Conservation (phyloP, 148 eudicot genomes). For the Heliamphora exappendiculata region DNA sequence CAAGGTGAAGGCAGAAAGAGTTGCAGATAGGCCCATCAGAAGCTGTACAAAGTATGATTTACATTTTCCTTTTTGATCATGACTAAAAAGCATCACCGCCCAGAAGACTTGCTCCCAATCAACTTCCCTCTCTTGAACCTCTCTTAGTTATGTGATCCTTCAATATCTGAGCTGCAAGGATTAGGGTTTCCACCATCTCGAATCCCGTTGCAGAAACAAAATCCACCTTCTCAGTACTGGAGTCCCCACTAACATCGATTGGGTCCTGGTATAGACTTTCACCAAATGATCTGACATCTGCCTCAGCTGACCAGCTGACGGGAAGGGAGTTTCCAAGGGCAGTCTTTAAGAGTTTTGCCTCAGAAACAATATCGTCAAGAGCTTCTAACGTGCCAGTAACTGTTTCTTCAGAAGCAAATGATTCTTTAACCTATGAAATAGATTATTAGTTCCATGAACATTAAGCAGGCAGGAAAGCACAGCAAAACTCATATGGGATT, state of each 20-base stretch:
- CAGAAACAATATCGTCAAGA: constrained; percentile 50
- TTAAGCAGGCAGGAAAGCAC: neutral
- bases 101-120: neutral
- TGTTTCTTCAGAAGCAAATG: constrained; percentile 22
- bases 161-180: constrained; percentile 58
- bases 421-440: constrained; percentile 44
- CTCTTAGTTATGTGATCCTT: constrained; percentile 21
- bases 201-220: constrained; percentile 80
- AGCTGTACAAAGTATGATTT: neutral
- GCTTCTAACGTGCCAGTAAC: constrained; percentile 17
- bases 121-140: constrained; percentile 6
- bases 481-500: neutral
- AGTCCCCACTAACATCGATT: constrained; percentile 12
- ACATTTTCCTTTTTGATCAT: neutral
- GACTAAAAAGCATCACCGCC: neutral
- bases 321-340: constrained; percentile 92
- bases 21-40: neutral
- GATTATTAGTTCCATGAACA: neutral
- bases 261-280: constrained; percentile 18
- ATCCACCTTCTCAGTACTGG: constrained; percentile 39
- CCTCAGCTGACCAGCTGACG: constrained; percentile 74
- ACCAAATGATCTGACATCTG: constrained; percentile 24
- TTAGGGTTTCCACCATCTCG: constrained; percentile 83
- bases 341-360: constrained; percentile 67
- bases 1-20: neutral